These are phyloP conservation scores for Verticillium longisporum DNA, from an alignment of 2,329 filamentous ascomycete species.

Conservation along the genomic window DNA sequence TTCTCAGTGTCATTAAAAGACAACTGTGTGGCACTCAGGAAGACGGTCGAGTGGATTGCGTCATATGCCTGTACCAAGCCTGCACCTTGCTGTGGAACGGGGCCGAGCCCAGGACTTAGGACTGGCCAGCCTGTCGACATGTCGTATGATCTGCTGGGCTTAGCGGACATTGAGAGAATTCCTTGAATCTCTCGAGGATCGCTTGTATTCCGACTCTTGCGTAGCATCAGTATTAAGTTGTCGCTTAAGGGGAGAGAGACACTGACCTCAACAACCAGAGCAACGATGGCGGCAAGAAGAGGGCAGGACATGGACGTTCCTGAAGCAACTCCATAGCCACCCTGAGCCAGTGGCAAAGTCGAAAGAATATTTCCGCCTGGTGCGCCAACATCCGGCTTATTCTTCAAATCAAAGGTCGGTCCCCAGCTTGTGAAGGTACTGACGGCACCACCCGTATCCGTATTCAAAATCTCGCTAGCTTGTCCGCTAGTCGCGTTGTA, in stretches of 20 bases:
- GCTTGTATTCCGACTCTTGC: constrained; percentile 30
- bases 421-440: constrained; percentile 54
- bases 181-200: constrained; percentile 39
- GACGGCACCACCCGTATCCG: constrained; percentile 38
- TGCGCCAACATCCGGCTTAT: constrained; percentile 48
- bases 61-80: constrained; percentile 55
- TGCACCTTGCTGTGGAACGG: constrained; percentile 53
- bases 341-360: constrained; percentile 40
- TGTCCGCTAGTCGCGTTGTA: neutral
- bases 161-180: constrained; percentile 42
- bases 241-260: no score
- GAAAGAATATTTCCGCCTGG: constrained; percentile 54
- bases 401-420: constrained; percentile 50
- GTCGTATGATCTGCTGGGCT: constrained; percentile 23
- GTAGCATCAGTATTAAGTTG: fast-evolving
- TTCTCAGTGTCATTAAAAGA: constrained; percentile 59
- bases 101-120: constrained; percentile 23
- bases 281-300: constrained; percentile 46
- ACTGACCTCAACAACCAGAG: constrained; percentile 42
- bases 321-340: constrained; percentile 44
- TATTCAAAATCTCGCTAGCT: constrained; percentile 22
- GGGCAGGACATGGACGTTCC: constrained; percentile 58
- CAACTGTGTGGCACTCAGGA: constrained; percentile 47
- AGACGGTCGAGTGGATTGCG: constrained; percentile 45
- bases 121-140: constrained; percentile 14